Evolutionary conservation across 176 grass and related monocot genomes (phyloP).

Genomic region (Carex pumila): DNA sequence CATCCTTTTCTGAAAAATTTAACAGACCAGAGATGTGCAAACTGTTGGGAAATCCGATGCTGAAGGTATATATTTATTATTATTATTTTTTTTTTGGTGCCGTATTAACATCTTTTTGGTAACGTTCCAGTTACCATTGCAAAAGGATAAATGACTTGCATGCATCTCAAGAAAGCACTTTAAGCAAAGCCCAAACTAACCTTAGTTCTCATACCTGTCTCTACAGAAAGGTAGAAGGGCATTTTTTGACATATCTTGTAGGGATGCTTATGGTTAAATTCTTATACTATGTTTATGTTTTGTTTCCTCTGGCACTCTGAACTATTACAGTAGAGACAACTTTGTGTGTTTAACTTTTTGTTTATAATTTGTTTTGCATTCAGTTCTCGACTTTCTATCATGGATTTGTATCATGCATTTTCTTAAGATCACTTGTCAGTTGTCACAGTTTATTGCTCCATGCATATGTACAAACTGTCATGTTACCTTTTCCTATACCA

Average conservation of each 20-base stretch:
- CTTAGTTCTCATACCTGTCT: background rate
- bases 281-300: background rate
- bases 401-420: slow-evolving; percentile 3
- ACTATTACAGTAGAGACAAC: background rate
- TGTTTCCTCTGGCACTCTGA: background rate
- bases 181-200: background rate
- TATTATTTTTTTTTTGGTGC: background rate
- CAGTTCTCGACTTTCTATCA: background rate
- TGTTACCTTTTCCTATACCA: background rate
- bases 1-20: background rate
- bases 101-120: background rate
- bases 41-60: slow-evolving; percentile 4
- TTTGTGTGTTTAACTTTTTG: background rate
- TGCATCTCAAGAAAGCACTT: background rate
- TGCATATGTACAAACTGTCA: background rate
- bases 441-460: background rate
- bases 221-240: background rate
- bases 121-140: background rate
- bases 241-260: background rate
- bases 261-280: background rate
- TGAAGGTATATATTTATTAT: slow-evolving; percentile 28
- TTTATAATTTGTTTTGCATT: background rate
- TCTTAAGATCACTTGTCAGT: background rate
- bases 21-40: slow-evolving; percentile 20
- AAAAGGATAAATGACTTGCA: background rate